Evolutionary conservation across 768 basidiomycete genomes (phyloP).

Genomic region (Serpula lacrymans): DNA sequence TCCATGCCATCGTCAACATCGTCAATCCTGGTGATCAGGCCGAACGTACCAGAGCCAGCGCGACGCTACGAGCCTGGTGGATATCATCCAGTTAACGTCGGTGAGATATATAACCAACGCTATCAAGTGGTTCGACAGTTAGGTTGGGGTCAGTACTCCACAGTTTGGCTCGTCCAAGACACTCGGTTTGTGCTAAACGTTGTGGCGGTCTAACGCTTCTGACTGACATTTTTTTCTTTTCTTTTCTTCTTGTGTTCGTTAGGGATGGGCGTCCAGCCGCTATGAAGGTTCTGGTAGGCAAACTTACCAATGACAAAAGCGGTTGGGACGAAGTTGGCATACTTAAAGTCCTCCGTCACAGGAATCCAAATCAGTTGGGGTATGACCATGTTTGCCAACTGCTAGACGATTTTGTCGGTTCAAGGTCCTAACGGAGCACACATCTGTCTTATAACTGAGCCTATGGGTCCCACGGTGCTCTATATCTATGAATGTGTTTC

Average conservation of each 20-base stretch:
- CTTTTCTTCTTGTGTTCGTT: too few species aligned
- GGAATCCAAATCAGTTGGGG: conserved; percentile 46
- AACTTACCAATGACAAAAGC: conserved; percentile 37
- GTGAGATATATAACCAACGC: conserved; percentile 38
- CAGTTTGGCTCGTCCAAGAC: conserved; percentile 42
- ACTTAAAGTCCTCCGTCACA: conserved; percentile 45
- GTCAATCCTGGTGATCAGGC: too few species aligned
- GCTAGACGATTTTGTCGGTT: conserved; percentile 36
- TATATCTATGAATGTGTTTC: conserved; percentile 47
- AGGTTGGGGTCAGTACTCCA: conserved; percentile 50
- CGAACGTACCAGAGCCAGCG: too few species aligned
- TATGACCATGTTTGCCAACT: conserved; percentile 50
- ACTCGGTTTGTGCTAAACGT: conserved; percentile 15
- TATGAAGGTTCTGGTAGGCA: too few species aligned
- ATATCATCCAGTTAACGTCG: conserved; percentile 37
- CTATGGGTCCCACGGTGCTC: conserved; percentile 42
- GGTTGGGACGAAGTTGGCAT: conserved; percentile 53
- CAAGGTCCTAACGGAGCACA: conserved; percentile 39
- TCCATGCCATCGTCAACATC: too few species aligned
- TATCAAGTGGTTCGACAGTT: conserved; percentile 55
- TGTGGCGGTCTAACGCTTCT: too few species aligned
- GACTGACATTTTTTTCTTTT: too few species aligned
- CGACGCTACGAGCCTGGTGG: conserved; percentile 31
- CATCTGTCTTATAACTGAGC: conserved; percentile 42
- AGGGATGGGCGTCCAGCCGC: too few species aligned